Base-by-base conservation (phyloP, 2,329 filamentous ascomycete species). In the Fusarium anguioides region DNA sequence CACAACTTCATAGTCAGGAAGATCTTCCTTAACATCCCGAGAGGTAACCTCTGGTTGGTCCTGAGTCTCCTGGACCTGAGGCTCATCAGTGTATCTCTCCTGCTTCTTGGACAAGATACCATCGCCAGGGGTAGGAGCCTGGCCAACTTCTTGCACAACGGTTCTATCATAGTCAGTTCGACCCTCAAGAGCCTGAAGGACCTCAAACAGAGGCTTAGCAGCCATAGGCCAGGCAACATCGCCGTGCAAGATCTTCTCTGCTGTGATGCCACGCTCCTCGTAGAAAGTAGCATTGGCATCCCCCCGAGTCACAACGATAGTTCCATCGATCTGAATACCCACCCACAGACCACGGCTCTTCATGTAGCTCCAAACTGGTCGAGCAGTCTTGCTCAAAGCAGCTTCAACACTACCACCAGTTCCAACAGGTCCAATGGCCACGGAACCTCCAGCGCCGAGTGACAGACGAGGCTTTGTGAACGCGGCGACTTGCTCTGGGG, bases 201-300 rank as follows among this genome's bases (percentile, higher is more conserved):
- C 76, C 59, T 81, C 80, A 15, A 77, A 75, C 3, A 82, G 71
- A 37, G 78, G 76, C 52, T 75, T 75, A 10, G 74, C 79, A 6
- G 75, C 75, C 39, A 76, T 71, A 1, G 81, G 80, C 79, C 80
- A 82, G 44, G 79, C 76, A 5, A 79, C 75, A 10, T 81, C 74
- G 6, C 73, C 76, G 27, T 64, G 63, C 4, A 82, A 59, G 40
- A 82, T 81, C 54, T 67, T 75, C 50, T 74, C 67, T 8, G 78
- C 76, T 0, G 75, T 71, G 42, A 81, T 80, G n/a, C 74, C 72
- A 14, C 73, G 73, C 63, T 92, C 84, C 17, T 88, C 87, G 74
- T 94, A 96, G 70, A 95, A 95, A 11, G 86, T 84, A 61, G 91
- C 89, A 73, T 96, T 96, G 73, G 93, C 92, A 68, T 94, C 92